Evolutionary conservation across 2,329 filamentous ascomycete genomes (phyloP), one percentile per base, ranked within the genome.

Genomic region (Aspergillus sp.): DNA sequence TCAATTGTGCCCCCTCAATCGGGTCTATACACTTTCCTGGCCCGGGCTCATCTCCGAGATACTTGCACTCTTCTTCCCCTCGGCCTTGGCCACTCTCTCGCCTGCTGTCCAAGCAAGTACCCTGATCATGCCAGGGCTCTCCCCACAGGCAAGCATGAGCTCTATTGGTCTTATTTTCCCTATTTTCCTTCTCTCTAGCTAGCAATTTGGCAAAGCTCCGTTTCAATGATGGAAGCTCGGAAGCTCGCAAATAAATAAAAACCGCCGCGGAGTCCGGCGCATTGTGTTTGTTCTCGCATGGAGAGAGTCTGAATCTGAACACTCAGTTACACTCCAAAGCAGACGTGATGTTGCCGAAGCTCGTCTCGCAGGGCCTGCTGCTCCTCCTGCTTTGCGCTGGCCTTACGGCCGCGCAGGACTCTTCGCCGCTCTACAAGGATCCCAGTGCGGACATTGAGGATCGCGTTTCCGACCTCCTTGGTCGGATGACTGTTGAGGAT

Each of bases 401-500:
- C 31, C 45, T 69, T 7, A 61, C 63, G 19, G 47, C 62, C 45
- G 68, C 66, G 11, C 63, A 68, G 11, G 53, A 58, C 61, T 58
- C 47, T 25, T 67, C 64, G n/a, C 73, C 73, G 0, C 59, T 70
- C 1, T 91, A 91, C 82, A 90, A 89, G 72, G 81, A 91, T 71
- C 78, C 88, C 5, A 81, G 80, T 59, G 85, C 87, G 6, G 78
- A 85, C 7, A 80, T 91, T 15, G 86, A 91, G 55, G 84, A 84
- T 54, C 83, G 90, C 62, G 84, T 92, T 11, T 74, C 84, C 9
- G 89, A 92, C 72, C 82, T 93, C 5, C 77, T 93, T 56, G 84
- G 84, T 13, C 85, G 87, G 25, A 93, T 93, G 90, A 91, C 88
- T 0, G 84, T 91, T 58, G 82, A 89, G 69, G 90, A 93, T 62